A percentile compares a stretch with the other conserved stretches of the same genome.
These are phyloP conservation scores for Avena insularis DNA, from an alignment of 176 grass and related monocot species.

Conservation along the genomic window DNA sequence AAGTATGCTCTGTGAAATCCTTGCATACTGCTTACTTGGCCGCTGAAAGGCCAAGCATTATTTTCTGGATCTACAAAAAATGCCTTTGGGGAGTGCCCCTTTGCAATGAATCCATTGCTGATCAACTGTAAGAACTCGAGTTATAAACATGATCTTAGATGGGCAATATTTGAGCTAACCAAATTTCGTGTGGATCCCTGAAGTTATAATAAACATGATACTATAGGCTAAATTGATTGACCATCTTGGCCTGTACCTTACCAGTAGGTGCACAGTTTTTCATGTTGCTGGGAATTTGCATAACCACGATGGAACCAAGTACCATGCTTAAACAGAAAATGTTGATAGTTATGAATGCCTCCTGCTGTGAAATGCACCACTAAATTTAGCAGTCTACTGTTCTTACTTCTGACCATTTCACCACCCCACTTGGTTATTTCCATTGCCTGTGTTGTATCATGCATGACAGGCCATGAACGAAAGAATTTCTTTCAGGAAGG, in stretches of 20 bases:
- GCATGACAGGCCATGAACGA: not conserved
- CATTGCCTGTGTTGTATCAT: not conserved
- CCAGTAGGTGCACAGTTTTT: not conserved
- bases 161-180: not conserved
- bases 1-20: not conserved
- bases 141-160: not conserved
- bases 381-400: not conserved
- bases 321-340: not conserved
- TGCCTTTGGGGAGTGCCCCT: not conserved
- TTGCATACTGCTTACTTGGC: not conserved
- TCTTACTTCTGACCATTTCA: not conserved
- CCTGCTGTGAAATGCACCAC: not conserved
- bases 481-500: not conserved
- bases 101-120: conserved; percentile 20
- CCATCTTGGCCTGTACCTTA: not conserved
- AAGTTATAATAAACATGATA: too few relatives aligned
- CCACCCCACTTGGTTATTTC: not conserved
- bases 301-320: not conserved
- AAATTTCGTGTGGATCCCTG: not conserved
- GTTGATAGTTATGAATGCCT: not conserved
- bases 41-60: not conserved
- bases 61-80: not conserved
- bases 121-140: not conserved
- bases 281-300: not conserved
- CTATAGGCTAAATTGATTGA: not conserved